phyloP scores from a whole-genome alignment of 257 asterid genomes.

The Linaria vulgaris region DNA sequence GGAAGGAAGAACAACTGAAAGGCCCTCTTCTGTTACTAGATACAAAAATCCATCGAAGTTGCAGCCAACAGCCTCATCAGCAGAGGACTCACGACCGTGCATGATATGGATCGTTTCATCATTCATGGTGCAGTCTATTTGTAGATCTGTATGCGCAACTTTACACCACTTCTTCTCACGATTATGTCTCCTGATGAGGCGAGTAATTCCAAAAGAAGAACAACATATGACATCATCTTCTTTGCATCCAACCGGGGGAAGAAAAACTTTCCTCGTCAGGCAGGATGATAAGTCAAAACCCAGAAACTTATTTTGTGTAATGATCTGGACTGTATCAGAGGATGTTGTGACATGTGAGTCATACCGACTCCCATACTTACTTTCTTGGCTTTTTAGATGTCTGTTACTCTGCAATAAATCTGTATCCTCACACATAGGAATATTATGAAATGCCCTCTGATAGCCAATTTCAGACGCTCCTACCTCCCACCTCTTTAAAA shows the following conservation, averaged over 20 bases:
- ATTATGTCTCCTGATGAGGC: constrained; percentile 51
- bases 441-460: constrained; percentile 46
- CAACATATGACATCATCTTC: constrained; percentile 66
- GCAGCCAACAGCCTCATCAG: constrained; percentile 77
- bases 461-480: constrained; percentile 83
- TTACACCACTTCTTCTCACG: constrained; percentile 44
- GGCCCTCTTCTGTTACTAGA: constrained; percentile 72
- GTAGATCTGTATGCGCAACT: constrained; percentile 64
- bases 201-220: constrained; percentile 90
- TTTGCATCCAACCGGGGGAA: constrained; percentile 51
- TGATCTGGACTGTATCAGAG: constrained; percentile 35
- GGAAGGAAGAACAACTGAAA: constrained; percentile 87
- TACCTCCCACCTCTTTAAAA: constrained; percentile 62
- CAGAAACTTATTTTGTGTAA: constrained; percentile 35
- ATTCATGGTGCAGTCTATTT: constrained; percentile 42
- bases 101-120: constrained; percentile 45
- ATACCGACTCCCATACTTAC: constrained; percentile 31
- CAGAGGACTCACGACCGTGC: constrained; percentile 56
- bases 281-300: constrained; percentile 40
- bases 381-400: constrained; percentile 27
- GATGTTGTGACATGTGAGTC: constrained; percentile 31
- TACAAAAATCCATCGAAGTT: constrained; percentile 67
- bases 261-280: constrained; percentile 56
- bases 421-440: constrained; percentile 32
- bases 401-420: constrained; percentile 26